Base-by-base conservation (phyloP, 768 basidiomycete genomes). In the Glaciozyma martinii region DNA sequence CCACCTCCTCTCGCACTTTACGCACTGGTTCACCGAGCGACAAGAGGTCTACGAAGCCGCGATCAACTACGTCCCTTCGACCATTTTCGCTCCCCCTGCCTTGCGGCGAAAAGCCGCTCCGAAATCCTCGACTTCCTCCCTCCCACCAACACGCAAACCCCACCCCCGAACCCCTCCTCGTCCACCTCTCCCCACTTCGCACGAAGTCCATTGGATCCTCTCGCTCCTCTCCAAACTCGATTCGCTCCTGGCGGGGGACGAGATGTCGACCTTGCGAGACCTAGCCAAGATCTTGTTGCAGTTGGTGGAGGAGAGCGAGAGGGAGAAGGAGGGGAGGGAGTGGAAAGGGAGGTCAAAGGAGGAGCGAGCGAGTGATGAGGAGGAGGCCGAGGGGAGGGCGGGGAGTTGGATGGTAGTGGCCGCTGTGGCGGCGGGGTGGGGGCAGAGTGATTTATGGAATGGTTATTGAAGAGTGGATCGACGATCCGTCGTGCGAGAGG, bases 371-470 rank as follows among this genome's bases (percentile, higher is more conserved):
- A 78, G 47, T 61, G 79, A 60, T 12, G 59, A 68, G 27, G 64
- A 66, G 33, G 62, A 58, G 19, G 68, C 59, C 4, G 68, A 69
- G 46, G 59, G 33, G 27, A 56, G 56, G 16, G 67, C 66, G 32
- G 82, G 85, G 13, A 88, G 86, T 72, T 91, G 89, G 89, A 80
- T 90, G 66, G 78, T 88, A 44, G 78, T 90, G 8, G 77, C 84
- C 9, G 81, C 82, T 2, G 77, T 90, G 55, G 80, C 82, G 30
- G 82, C 81, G 25, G 75, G 85, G 4, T 91, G 89, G 89, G 85
- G 83, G 29, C 89, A 91, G 77, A 80, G 78, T 59, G 89, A 91
- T 74, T 76, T 91, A 49, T 91, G 88, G 89, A 62, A 69, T 32
- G 21, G 59, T 25, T 15, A 25, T 52, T 29, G 47, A 19, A 19